These are phyloP conservation scores for Cutaneotrichosporon sp. DNA, from an alignment of 1,284 basidiomycete species.

Conservation along the genomic window DNA sequence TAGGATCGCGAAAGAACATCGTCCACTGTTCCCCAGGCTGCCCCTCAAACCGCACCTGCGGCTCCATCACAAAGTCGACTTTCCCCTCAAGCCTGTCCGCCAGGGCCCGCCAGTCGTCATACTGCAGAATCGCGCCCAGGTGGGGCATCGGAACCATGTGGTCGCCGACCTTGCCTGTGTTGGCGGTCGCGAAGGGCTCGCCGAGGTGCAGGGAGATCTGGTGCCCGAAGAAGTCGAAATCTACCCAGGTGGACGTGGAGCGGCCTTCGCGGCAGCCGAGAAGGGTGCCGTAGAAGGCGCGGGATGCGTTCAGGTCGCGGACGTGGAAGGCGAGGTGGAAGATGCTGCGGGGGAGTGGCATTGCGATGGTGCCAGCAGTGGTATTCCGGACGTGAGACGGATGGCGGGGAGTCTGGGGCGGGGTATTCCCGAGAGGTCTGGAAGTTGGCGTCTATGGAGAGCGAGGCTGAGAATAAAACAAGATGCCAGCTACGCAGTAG, in stretches of 20 bases:
- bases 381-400: too few relatives aligned
- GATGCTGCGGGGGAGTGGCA: constrained; percentile 10
- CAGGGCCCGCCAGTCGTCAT: constrained; percentile 15
- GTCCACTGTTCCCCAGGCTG: constrained; percentile 22
- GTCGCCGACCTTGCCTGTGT: constrained; percentile 21
- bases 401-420: too few relatives aligned
- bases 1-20: constrained; percentile 22
- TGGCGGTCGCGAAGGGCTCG: constrained; percentile 18
- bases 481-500: too few relatives aligned
- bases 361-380: too few relatives aligned
- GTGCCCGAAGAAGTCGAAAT: constrained; percentile 23
- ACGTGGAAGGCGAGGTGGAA: constrained; percentile 23
- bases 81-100: constrained; percentile 11
- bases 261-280: constrained; percentile 21
- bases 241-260: constrained; percentile 19
- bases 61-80: constrained; percentile 20
- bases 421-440: too few relatives aligned
- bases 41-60: constrained; percentile 20
- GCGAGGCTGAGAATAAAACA: too few relatives aligned
- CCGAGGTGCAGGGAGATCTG: constrained; percentile 20
- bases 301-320: constrained; percentile 13
- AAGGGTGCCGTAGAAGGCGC: constrained; percentile 14
- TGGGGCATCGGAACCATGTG: constrained; percentile 23
- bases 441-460: too few relatives aligned
- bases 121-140: constrained; percentile 18